phyloP scores from a whole-genome alignment of 805 yeast genomes.

The Candida hungchunana region DNA sequence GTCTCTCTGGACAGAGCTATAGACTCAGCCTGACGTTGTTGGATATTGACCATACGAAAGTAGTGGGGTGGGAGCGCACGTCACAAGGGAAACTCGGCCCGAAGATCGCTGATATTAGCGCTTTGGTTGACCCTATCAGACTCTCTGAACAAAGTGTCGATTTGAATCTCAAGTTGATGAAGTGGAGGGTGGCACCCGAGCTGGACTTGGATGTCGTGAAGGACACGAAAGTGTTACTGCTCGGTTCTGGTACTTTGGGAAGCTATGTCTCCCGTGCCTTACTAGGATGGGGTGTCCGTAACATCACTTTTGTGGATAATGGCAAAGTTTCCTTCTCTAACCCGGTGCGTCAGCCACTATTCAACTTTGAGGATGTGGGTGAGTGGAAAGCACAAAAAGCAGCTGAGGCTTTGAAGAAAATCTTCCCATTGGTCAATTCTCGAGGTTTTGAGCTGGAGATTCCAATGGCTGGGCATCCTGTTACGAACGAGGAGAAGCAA shows the following conservation, averaged over 20 bases:
- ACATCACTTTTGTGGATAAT: slow-evolving; percentile 84
- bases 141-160: slow-evolving; percentile 91
- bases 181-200: slow-evolving; percentile 91
- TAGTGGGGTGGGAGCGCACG: slow-evolving; percentile 91
- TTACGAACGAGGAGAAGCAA: slow-evolving; percentile 51
- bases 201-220: slow-evolving; percentile 65
- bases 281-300: slow-evolving; percentile 91
- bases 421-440: slow-evolving; percentile 75
- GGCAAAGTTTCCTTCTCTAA: slow-evolving; percentile 88
- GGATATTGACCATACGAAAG: slow-evolving; percentile 27
- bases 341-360: slow-evolving; percentile 93
- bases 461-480: slow-evolving; percentile 95
- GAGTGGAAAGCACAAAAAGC: slow-evolving; percentile 75
- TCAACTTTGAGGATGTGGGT: slow-evolving; percentile 76
- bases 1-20: slow-evolving; percentile 32
- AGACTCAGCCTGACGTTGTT: slow-evolving; percentile 22
- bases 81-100: slow-evolving; percentile 71
- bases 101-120: slow-evolving; percentile 75
- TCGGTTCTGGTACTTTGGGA: slow-evolving; percentile 98
- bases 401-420: slow-evolving; percentile 61
- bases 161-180: slow-evolving; percentile 86
- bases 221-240: slow-evolving; percentile 57
- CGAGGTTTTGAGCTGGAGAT: slow-evolving; percentile 65
- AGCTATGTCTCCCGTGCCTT: slow-evolving; percentile 83
- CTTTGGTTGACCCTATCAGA: slow-evolving; percentile 74